Conservation (phyloP, 2,329 filamentous ascomycete genomes). For the Basipetospora chlamydospora region DNA sequence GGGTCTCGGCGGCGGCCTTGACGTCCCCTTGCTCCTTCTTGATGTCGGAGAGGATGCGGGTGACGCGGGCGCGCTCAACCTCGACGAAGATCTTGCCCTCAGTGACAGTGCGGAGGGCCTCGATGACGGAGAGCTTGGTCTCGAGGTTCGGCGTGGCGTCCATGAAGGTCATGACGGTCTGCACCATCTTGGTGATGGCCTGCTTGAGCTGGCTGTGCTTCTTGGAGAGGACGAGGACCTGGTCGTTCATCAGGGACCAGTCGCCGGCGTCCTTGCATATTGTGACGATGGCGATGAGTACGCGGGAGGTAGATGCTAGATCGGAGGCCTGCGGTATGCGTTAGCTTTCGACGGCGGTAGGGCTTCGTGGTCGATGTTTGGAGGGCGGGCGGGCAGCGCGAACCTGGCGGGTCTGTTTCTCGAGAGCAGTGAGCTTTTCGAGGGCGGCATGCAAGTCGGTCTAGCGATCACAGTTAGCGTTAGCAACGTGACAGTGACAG, state of each 20-base stretch:
- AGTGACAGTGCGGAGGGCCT: slow-evolving; percentile 88
- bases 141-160: slow-evolving; percentile 73
- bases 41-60: slow-evolving; percentile 89
- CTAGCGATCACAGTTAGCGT: no score
- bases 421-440: slow-evolving; percentile 79
- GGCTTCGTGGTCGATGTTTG: slow-evolving; percentile 9
- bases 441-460: slow-evolving; percentile 73
- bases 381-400: slow-evolving; percentile 12
- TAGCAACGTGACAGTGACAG: no score
- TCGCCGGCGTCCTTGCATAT: slow-evolving; percentile 87
- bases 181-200: slow-evolving; percentile 97
- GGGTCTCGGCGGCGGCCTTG: slow-evolving; percentile 75
- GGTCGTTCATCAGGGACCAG: slow-evolving; percentile 92
- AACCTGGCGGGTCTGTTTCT: slow-evolving; percentile 97
- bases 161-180: slow-evolving; percentile 85
- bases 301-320: slow-evolving; percentile 82
- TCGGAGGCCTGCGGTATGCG: slow-evolving; percentile 62
- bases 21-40: slow-evolving; percentile 92
- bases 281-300: slow-evolving; percentile 78
- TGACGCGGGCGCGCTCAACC: slow-evolving; percentile 91
- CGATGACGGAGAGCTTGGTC: slow-evolving; percentile 84
- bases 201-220: slow-evolving; percentile 99
- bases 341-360: slow-evolving; percentile 14
- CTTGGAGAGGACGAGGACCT: slow-evolving; percentile 90
- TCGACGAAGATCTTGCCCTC: slow-evolving; percentile 99